Evolutionary conservation across 441 rosid genomes (phyloP).

Genomic region (Adansonia gregorii): DNA sequence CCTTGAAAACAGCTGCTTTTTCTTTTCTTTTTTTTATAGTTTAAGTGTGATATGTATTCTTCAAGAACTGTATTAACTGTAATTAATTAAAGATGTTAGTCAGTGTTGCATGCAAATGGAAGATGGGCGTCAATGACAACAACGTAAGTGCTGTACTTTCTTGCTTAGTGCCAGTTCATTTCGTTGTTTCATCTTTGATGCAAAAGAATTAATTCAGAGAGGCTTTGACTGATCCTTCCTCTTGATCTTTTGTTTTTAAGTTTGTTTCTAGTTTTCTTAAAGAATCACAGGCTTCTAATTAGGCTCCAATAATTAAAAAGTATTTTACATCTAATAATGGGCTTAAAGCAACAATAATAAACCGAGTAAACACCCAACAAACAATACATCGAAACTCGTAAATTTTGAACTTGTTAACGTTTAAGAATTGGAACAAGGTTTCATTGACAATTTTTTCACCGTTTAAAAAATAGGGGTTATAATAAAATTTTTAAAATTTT

Average conservation of each 20-base stretch:
- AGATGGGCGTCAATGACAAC: constrained; percentile 43
- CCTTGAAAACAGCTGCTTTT: constrained; percentile 5
- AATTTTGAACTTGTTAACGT: too few species aligned
- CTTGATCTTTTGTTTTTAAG: not conserved
- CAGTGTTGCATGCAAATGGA: constrained; percentile 41
- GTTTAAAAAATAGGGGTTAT: too few species aligned
- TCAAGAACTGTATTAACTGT: not conserved
- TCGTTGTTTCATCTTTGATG: constrained; percentile 13
- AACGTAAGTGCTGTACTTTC: constrained; percentile 37
- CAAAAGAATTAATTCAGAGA: not conserved
- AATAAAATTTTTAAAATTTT: too few species aligned
- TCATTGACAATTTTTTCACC: too few species aligned
- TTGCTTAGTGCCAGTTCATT: constrained; percentile 35
- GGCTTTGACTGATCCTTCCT: not conserved
- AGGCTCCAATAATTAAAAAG: not conserved
- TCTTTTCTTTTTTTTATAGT: not conserved
- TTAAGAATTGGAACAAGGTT: too few species aligned
- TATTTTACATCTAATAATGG: not conserved
- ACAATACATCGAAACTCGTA: too few species aligned
- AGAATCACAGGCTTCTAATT: not conserved
- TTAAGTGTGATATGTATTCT: too few species aligned
- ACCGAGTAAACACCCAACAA: too few species aligned
- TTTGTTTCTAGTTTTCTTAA: not conserved
- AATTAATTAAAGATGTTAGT: not conserved
- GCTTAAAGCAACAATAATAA: not conserved